A percentile compares a stretch with the other conserved stretches of the same genome.
These are phyloP conservation scores for Rhizopogon sp. DNA, from an alignment of 768 basidiomycete genomes.

Conservation along the genomic window DNA sequence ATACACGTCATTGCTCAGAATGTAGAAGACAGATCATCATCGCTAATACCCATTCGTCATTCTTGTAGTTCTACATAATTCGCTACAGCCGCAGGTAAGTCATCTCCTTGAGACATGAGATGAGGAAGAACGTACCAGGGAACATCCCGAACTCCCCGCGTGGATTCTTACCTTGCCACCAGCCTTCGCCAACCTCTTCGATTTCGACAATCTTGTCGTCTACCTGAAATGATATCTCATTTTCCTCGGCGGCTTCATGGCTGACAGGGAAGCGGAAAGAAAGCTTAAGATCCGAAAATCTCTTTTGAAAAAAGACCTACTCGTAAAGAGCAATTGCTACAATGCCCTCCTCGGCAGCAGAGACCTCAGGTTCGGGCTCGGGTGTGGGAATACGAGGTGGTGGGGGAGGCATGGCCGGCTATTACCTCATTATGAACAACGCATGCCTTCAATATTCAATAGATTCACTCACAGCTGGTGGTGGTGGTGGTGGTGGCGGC, in stretches of 20 bases:
- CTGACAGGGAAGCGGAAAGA: conserved; percentile 30
- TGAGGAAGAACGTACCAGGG: conserved; percentile 49
- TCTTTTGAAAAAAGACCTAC: conserved; percentile 35
- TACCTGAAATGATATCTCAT: conserved; percentile 82
- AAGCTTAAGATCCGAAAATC: background rate
- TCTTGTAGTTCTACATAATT: conserved; percentile 4
- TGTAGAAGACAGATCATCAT: background rate
- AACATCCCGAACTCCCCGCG: conserved; percentile 63
- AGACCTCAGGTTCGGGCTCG: conserved; percentile 40
- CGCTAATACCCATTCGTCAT: background rate
- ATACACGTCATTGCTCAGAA: background rate
- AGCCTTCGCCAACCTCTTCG: conserved; percentile 80
- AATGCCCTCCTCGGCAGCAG: conserved; percentile 50
- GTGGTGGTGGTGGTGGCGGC: conserved; percentile 49
- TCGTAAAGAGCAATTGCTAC: conserved; percentile 66
- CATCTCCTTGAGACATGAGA: background rate
- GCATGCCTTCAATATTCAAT: conserved; percentile 3
- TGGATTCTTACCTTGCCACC: conserved; percentile 73
- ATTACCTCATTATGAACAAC: background rate
- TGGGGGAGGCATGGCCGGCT: conserved; percentile 28
- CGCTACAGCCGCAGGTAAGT: background rate
- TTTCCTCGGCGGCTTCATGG: conserved; percentile 88
- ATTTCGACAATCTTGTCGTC: conserved; percentile 78
- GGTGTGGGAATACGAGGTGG: conserved; percentile 43
- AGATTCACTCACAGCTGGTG: conserved; percentile 35